Conservation (phyloP, 768 basidiomycete genomes). For the Macrolepiota albuminosa region DNA sequence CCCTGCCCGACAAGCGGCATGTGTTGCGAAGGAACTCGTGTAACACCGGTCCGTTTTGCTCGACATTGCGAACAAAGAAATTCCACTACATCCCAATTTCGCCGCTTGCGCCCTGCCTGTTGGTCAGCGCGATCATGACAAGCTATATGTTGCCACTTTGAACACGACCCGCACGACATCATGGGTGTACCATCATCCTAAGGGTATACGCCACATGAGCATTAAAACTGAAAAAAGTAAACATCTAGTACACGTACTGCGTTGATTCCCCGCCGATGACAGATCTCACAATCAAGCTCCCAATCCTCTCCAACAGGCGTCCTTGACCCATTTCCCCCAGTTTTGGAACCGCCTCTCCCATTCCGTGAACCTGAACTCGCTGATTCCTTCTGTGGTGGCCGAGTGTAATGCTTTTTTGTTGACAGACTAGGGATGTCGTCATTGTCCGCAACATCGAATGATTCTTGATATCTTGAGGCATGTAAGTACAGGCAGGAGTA, state of each 20-base stretch:
- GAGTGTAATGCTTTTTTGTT: constrained; percentile 1
- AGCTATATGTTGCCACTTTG: constrained; percentile 84
- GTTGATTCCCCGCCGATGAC: constrained; percentile 67
- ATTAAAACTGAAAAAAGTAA: constrained; percentile 4
- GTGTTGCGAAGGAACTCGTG: constrained; percentile 7
- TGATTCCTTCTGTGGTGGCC: constrained; percentile 6
- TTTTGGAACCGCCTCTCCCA: not conserved
- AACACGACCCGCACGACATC: constrained; percentile 78
- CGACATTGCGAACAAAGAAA: constrained; percentile 70
- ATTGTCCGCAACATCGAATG: constrained; percentile 7
- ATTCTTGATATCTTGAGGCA: not conserved
- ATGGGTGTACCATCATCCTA: constrained; percentile 80
- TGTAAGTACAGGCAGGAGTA: not conserved
- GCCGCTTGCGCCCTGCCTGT: constrained; percentile 54
- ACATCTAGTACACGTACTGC: constrained; percentile 41
- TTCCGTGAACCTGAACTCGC: not conserved
- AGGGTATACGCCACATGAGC: constrained; percentile 2
- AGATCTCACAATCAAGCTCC: constrained; percentile 89
- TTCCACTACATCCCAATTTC: constrained; percentile 85
- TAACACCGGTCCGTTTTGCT: constrained; percentile 9
- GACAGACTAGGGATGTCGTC: not conserved
- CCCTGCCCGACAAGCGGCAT: constrained; percentile 15
- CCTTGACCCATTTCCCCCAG: constrained; percentile 33
- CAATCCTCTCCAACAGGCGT: constrained; percentile 63
- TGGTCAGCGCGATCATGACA: constrained; percentile 78